phyloP scores from a whole-genome alignment of 1,284 basidiomycete species.

The Cryptococcus neoformans region DNA sequence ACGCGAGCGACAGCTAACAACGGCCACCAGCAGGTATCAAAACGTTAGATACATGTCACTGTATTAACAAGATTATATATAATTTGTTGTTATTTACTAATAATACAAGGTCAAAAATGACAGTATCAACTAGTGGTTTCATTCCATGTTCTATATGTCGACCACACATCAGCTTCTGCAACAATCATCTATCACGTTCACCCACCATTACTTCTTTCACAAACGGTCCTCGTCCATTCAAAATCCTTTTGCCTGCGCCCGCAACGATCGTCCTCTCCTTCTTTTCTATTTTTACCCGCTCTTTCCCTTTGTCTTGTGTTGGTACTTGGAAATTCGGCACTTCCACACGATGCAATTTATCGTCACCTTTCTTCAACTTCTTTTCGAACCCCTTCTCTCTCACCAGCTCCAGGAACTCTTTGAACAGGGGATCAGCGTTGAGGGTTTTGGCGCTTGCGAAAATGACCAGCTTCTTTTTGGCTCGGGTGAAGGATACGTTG shows the following conservation, averaged over 20 bases:
- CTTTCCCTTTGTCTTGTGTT: background rate
- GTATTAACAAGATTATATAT: too few relatives aligned
- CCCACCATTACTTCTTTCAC: constrained; percentile 20
- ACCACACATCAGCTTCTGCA: constrained; percentile 51
- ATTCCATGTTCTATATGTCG: too few relatives aligned
- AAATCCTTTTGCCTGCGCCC: constrained; percentile 9
- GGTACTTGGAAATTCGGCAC: background rate
- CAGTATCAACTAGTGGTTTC: too few relatives aligned
- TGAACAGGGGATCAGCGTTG: constrained; percentile 57
- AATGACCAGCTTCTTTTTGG: constrained; percentile 82
- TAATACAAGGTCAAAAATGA: too few relatives aligned
- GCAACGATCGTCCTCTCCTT: constrained; percentile 11
- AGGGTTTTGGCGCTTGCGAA: constrained; percentile 80
- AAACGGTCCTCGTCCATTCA: constrained; percentile 14
- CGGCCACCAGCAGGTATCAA: too few relatives aligned
- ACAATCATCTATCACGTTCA: too few relatives aligned
- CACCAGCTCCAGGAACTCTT: constrained; percentile 66
- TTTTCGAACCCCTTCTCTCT: constrained; percentile 64
- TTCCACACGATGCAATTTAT: constrained; percentile 37
- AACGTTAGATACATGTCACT: too few relatives aligned
- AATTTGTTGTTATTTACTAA: too few relatives aligned
- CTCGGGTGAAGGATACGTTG: constrained; percentile 95
- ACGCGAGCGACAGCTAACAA: too few relatives aligned
- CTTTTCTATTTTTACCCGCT: background rate
- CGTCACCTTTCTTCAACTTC: constrained; percentile 56